phyloP scores from a whole-genome alignment of 2,329 filamentous ascomycete genomes.

The Calonectria multiphialidica region DNA sequence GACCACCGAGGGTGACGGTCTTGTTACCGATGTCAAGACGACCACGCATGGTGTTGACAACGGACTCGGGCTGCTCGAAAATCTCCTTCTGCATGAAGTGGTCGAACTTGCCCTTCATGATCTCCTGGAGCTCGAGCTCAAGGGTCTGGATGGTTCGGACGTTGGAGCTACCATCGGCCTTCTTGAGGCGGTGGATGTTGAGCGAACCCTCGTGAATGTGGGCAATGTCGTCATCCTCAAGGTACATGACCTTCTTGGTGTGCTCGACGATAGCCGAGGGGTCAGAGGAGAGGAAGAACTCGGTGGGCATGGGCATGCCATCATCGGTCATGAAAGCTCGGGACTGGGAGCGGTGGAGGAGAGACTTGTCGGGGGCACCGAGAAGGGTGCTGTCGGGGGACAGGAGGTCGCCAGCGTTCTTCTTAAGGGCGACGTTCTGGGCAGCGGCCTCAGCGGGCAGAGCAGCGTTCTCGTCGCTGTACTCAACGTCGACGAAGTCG shows the following conservation, averaged over 20 bases:
- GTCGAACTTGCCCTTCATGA: constrained; percentile 99
- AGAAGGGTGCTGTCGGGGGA: constrained; percentile 74
- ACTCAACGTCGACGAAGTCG: constrained; percentile 99
- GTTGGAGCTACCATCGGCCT: constrained; percentile 96
- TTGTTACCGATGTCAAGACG: constrained; percentile 95
- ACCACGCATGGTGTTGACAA: constrained; percentile 99
- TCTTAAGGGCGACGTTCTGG: constrained; percentile 97
- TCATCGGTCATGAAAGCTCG: constrained; percentile 99
- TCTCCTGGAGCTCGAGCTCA: constrained; percentile 98
- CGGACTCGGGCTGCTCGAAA: constrained; percentile 99
- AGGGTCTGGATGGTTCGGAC: constrained; percentile 98
- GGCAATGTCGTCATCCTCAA: constrained; percentile 99
- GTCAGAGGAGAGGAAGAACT: constrained; percentile 99
- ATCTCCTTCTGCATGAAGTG: constrained; percentile 99
- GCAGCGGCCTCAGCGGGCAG: constrained; percentile 94
- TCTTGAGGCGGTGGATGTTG: constrained; percentile 98
- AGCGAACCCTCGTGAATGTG: constrained; percentile 99
- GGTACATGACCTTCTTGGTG: constrained; percentile 99
- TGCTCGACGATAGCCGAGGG: constrained; percentile 99
- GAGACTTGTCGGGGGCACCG: constrained; percentile 94
- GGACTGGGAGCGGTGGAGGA: constrained; percentile 97
- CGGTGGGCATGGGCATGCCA: constrained; percentile 95
- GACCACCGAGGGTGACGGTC: constrained; percentile 93
- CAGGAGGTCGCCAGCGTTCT: constrained; percentile 77
- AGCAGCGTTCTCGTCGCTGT: constrained; percentile 84